These are phyloP conservation scores for Sporothrix humicola DNA, from an alignment of 2,329 filamentous ascomycete species.

Conservation along the genomic window DNA sequence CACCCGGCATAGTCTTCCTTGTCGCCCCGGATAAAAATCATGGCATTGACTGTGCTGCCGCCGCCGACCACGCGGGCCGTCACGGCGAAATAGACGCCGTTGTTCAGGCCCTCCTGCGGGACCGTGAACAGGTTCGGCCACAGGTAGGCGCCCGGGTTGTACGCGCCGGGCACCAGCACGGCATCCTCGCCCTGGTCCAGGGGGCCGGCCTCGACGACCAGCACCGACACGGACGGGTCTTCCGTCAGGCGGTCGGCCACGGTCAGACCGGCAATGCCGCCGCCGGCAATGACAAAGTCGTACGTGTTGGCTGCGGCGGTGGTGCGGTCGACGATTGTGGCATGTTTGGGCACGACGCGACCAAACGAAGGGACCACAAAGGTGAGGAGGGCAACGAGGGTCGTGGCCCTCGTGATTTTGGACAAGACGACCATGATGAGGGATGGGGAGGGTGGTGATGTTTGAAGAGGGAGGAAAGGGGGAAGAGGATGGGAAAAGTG, in stretches of 20 bases:
- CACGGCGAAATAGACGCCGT: conserved; percentile 43
- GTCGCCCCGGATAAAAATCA: conserved; percentile 58
- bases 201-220: conserved; percentile 41
- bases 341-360: conserved; percentile 11
- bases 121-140: conserved; percentile 50
- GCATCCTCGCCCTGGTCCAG: conserved; percentile 40
- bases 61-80: conserved; percentile 62
- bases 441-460: not conserved
- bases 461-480: not conserved
- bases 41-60: conserved; percentile 65
- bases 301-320: conserved; percentile 5
- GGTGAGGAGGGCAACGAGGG: not conserved
- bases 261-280: conserved; percentile 48
- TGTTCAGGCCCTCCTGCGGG: conserved; percentile 42
- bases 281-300: conserved; percentile 44
- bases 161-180: conserved; percentile 43
- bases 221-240: conserved; percentile 41
- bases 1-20: conserved; percentile 61
- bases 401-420: not conserved
- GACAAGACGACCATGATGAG: conserved; percentile 9
- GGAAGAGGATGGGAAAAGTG: not conserved
- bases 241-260: conserved; percentile 53
- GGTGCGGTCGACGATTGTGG: conserved; percentile 27
- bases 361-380: not conserved
- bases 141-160: conserved; percentile 42